Percentiles rank a stretch among this genome's conserved stretches.
phyloP scores from a whole-genome alignment of 2,329 filamentous ascomycete genomes.

The Chaetomiaceae sp. region DNA sequence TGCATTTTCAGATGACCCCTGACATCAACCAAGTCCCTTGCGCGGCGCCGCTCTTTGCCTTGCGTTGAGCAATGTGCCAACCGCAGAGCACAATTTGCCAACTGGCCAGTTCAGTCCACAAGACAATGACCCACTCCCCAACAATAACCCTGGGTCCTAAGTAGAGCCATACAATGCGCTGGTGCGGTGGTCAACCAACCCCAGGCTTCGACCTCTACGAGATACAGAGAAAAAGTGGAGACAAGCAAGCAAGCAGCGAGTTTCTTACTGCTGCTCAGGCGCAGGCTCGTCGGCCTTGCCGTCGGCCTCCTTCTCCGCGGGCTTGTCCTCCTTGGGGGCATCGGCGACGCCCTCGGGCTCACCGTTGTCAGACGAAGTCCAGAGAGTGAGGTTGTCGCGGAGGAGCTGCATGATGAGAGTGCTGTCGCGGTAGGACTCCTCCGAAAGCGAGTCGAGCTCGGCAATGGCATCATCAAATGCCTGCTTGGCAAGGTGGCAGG shows the following conservation, averaged over 20 bases:
- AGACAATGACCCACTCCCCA: constrained; percentile 5
- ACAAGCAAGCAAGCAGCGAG: neutral
- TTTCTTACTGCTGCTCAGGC: constrained; percentile 49
- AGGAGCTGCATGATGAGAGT: constrained; percentile 99
- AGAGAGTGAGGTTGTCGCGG: constrained; percentile 95
- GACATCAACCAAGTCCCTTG: constrained; percentile 34
- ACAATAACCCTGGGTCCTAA: constrained; percentile 6
- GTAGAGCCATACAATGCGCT: neutral
- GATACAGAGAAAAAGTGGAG: constrained; percentile 14
- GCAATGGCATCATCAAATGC: constrained; percentile 98
- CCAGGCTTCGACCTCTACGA: constrained; percentile 1
- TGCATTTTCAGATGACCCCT: constrained; percentile 37
- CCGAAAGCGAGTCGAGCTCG: constrained; percentile 94
- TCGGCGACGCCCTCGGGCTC: constrained; percentile 68
- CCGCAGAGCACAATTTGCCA: constrained; percentile 26
- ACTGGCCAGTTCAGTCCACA: constrained; percentile 17
- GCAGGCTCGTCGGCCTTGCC: constrained; percentile 43
- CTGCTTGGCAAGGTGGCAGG: constrained; percentile 98
- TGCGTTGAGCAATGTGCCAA: constrained; percentile 28
- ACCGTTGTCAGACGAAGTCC: constrained; percentile 88
- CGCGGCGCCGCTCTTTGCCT: constrained; percentile 33
- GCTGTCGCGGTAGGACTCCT: constrained; percentile 98
- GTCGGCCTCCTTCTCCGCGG: constrained; percentile 51
- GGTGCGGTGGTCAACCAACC: constrained; percentile 9
- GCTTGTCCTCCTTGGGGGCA: constrained; percentile 48